Evolutionary conservation across 371 early-diverging fungal species (phyloP).

Genomic region (Dinochytrium kinnereticum): DNA sequence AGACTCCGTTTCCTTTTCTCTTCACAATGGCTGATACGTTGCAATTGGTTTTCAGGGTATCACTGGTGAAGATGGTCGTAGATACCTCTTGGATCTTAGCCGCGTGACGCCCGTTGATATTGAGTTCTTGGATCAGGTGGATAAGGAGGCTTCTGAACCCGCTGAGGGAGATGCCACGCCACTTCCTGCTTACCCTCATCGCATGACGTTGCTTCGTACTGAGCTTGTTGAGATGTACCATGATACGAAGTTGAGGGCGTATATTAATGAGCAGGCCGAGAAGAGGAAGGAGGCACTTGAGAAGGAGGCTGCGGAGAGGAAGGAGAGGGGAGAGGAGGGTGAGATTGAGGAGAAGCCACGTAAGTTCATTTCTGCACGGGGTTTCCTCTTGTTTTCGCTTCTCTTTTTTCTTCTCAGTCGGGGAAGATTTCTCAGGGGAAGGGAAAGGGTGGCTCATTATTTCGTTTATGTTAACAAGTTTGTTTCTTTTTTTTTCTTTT

Average conservation of each 20-base stretch:
- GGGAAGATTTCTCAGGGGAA: too few relatives aligned
- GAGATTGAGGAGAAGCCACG: conserved; percentile 24
- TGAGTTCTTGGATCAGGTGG: conserved; percentile 74
- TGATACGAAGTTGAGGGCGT: conserved; percentile 69
- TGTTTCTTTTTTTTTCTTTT: neutral
- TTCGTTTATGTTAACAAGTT: too few relatives aligned
- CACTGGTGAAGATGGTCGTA: conserved; percentile 86
- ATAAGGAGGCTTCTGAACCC: conserved; percentile 17
- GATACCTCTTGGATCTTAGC: conserved; percentile 90
- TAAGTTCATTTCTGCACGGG: conserved; percentile 18
- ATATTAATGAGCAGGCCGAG: conserved; percentile 38
- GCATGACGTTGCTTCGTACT: conserved; percentile 82
- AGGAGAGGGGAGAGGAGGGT: neutral
- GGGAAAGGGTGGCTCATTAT: too few relatives aligned
- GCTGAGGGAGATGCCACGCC: conserved; percentile 21
- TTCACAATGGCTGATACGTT: neutral
- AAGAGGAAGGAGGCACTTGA: conserved; percentile 46
- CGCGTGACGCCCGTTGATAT: conserved; percentile 90
- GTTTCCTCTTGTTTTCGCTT: conserved; percentile 28
- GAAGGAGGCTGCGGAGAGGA: conserved; percentile 13
- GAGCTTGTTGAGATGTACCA: conserved; percentile 87
- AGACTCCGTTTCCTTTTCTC: neutral
- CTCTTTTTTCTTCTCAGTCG: neutral
- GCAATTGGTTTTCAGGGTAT: conserved; percentile 59
- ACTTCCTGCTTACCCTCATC: conserved; percentile 79